phyloP scores from a whole-genome alignment of 768 basidiomycete species.

The Udeniomyces megalosporus region DNA sequence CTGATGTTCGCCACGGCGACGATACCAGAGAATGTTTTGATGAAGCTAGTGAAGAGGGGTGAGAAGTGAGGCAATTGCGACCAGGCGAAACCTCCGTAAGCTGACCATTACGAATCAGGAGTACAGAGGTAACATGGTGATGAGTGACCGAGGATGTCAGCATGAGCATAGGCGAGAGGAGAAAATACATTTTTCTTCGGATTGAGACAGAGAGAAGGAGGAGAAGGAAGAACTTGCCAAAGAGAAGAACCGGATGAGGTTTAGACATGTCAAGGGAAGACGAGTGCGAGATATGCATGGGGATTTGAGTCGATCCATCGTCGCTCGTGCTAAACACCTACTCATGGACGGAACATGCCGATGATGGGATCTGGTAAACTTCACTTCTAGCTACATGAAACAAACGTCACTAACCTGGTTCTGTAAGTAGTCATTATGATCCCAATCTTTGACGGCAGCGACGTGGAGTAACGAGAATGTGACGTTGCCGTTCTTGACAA shows the following conservation, averaged over 20 bases:
- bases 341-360: too few species aligned
- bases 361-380: too few species aligned
- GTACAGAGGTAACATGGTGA: too few species aligned
- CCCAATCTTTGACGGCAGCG: conserved; percentile 1
- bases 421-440: background rate
- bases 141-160: too few species aligned
- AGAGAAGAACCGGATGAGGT: conserved; percentile 5
- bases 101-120: background rate
- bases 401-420: background rate
- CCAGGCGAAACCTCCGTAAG: conserved; percentile 12
- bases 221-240: background rate
- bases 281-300: conserved; percentile 6
- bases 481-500: conserved; percentile 7
- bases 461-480: background rate
- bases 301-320: background rate
- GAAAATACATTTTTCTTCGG: background rate
- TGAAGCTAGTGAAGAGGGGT: background rate
- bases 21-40: background rate
- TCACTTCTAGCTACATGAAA: background rate
- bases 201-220: background rate
- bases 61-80: conserved; percentile 10
- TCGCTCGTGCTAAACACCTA: background rate
- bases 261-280: background rate
- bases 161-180: background rate
- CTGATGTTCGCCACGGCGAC: conserved; percentile 12